Conservation (phyloP, 257 asterid species). For the Scutellaria baicalensis region DNA sequence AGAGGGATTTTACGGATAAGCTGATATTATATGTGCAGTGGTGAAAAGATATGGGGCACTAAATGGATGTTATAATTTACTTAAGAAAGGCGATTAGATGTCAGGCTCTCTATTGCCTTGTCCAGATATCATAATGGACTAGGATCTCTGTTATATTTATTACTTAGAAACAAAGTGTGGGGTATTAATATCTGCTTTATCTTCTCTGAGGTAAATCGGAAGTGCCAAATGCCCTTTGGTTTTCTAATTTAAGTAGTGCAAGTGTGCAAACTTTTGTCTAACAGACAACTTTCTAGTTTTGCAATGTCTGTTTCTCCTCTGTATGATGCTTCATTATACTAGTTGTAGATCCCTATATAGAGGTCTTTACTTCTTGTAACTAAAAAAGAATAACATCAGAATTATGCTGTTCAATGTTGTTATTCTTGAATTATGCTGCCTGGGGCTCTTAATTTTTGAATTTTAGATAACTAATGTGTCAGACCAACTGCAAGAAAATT, state of each 20-base stretch:
- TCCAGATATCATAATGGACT: not conserved
- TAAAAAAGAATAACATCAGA: not conserved
- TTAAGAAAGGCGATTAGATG: not conserved
- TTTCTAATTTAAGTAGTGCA: not conserved
- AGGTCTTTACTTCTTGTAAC: not conserved
- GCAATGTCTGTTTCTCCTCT: not conserved
- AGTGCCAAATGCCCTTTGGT: not conserved
- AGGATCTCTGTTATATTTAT: not conserved
- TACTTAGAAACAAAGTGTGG: not conserved
- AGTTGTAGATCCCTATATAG: not conserved
- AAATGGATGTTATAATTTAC: not conserved
- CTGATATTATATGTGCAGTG: conserved; percentile 4
- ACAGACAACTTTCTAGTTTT: not conserved
- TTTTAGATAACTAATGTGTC: not conserved
- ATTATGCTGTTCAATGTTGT: not conserved
- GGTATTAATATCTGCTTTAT: not conserved
- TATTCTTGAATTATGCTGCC: not conserved
- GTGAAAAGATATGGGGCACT: not conserved
- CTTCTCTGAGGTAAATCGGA: not conserved
- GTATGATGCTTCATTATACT: not conserved
- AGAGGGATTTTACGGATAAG: not conserved
- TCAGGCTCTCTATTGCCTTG: not conserved
- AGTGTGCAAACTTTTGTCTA: not conserved
- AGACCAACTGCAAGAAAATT: not conserved
- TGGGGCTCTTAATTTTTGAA: not conserved